phyloP scores from a whole-genome alignment of 192 early-diverging fungal species.

The Funneliformis geosporum region DNA sequence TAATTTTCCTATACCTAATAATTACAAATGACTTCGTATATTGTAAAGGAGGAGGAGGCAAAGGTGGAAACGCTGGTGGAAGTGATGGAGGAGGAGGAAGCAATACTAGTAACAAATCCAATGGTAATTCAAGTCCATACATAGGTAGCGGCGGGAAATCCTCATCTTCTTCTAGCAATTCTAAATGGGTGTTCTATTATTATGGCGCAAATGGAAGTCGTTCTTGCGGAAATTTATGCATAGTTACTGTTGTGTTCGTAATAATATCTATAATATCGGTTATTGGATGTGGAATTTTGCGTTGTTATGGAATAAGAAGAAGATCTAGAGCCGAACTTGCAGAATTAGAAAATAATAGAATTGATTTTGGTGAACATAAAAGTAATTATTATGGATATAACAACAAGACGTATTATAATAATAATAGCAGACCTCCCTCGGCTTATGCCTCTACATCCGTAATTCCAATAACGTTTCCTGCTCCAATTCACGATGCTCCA shows the following conservation, averaged over 20 bases:
- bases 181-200: not conserved
- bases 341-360: not conserved
- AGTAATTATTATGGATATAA: too few species aligned
- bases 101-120: not conserved
- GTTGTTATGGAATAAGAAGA: not conserved
- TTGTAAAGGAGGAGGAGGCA: not conserved
- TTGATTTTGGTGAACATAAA: not conserved
- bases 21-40: not conserved
- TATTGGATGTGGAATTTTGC: not conserved
- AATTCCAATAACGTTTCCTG: not conserved
- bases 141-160: not conserved
- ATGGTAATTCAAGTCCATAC: not conserved
- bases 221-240: not conserved
- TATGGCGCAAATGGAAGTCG: not conserved
- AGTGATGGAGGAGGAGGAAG: too few species aligned
- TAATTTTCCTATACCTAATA: not conserved
- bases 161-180: not conserved
- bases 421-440: not conserved
- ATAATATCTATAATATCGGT: not conserved
- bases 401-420: too few species aligned
- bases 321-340: not conserved
- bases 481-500: not conserved
- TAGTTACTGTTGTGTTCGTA: not conserved
- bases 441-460: not conserved
- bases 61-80: too few species aligned